These are phyloP conservation scores for Starmerella sirachaensis DNA, from an alignment of 805 yeast genomes.

Conservation along the genomic window DNA sequence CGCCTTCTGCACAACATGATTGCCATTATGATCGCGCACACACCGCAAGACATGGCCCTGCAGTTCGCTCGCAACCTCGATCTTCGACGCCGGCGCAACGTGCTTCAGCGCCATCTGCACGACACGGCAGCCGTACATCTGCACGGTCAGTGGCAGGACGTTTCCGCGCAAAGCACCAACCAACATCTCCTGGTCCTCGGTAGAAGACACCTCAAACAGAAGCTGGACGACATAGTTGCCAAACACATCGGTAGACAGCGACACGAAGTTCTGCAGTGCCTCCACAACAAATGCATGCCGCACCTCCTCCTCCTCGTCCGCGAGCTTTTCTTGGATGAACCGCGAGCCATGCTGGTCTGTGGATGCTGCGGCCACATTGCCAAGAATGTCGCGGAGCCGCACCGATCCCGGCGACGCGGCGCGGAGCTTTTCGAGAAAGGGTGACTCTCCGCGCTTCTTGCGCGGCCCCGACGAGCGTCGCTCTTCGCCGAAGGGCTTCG, in stretches of 20 bases:
- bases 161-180: conserved; percentile 63
- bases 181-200: conserved; percentile 54
- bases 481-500: neutral
- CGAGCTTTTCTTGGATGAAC: conserved; percentile 82
- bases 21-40: conserved; percentile 93
- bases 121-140: conserved; percentile 97
- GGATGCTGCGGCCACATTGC: conserved; percentile 81
- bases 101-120: conserved; percentile 87
- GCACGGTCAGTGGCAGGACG: conserved; percentile 64
- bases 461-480: neutral
- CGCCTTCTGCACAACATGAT: conserved; percentile 92
- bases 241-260: conserved; percentile 88
- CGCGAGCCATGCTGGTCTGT: conserved; percentile 97
- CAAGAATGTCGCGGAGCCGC: conserved; percentile 61
- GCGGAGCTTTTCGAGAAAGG: conserved; percentile 10
- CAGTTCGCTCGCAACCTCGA: conserved; percentile 58
- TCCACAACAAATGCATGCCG: conserved; percentile 76
- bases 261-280: conserved; percentile 59
- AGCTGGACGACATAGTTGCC: conserved; percentile 97
- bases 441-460: conserved; percentile 10
- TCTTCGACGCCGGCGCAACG: conserved; percentile 51
- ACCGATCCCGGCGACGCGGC: conserved; percentile 32
- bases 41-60: conserved; percentile 48
- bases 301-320: conserved; percentile 50
- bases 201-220: conserved; percentile 72